Evolutionary conservation across 2,329 filamentous ascomycete species (phyloP), one percentile per base, ranked within the genome.

Genomic region (Xylaria sp.): DNA sequence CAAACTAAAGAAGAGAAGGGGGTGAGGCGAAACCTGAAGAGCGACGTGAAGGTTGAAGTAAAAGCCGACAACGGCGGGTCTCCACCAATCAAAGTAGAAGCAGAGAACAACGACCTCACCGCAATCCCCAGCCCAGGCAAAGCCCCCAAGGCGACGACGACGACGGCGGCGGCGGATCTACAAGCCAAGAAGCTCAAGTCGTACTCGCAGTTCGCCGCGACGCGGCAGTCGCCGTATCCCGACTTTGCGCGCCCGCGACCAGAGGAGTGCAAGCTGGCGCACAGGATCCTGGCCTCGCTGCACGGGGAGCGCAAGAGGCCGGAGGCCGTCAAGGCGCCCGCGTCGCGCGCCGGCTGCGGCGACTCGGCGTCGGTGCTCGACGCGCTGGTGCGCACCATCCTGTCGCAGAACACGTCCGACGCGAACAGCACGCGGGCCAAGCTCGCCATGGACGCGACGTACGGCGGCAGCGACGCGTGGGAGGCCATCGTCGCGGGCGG

Each of bases 221-320:
- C 54, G 3, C 65, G 54, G 0, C 65, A 77, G 26, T 84, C 89
- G 0, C 92, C 92, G 0, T 95, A 91, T 72, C 91, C 92, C 0
- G 83, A 89, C 66, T 92, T 90, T 76, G 74, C 80, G 2, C 88
- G 85, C 71, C 92, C 92, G 0, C 93, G 90, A 0, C 78, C 86
- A 0, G 85, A 87, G 36, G 90, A 94, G 76, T 93, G 92, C 78
- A 83, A 87, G 68, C 85, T 89, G 65, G 90, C 93, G n/a, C 88
- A 89, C 68, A 80, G 81, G 3, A 84, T 94, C 31, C 86, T 96
- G 0, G 84, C 88, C 1, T 81, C 81, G 6, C 79, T 90, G 0
- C 92, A 95, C 76, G 92, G 92, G 11, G 83, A 87, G 62, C 85
- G 91, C 31, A 78, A 80, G 48, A 86, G 88, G 0, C 92, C 92